Evolutionary conservation across 2,329 filamentous ascomycete genomes (phyloP), one percentile per base, ranked within the genome.

Genomic region (Fusarium avenaceum): DNA sequence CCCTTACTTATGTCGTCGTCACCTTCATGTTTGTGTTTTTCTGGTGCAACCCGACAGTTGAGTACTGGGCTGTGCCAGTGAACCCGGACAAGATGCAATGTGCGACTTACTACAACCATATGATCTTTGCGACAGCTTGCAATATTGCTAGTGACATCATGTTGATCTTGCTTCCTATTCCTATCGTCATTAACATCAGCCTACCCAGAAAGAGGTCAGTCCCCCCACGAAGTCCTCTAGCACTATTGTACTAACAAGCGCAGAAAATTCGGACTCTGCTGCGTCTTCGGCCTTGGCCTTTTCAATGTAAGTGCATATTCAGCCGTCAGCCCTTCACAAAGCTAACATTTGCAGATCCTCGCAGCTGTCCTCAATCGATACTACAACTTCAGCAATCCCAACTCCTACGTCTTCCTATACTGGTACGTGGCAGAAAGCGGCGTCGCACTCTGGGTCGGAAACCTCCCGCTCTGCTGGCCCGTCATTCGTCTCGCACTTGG

Each of bases 401-500:
- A 87, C 72, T 85, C 84, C 4, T 78, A 80, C 15, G 76, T 84
- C 38, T 90, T 87, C 80, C 82, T 87, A 0, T 84, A 84, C 67
- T 90, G 87, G 87, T 88, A 88, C 66, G 82, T 87, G 10, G 82
- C 86, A 28, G 87, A 90, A 72, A 82, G 84, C 14, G 86, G 84
- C 44, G 87, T 87, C 0, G 86, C 87, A 7, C 80, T 90, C 40
- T 81, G 88, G 48, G 87, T 89, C 17, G 83, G 86, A 28, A 90
- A 90, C 62, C 79, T 90, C 7, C 87, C 87, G 0, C 84, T 89
- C 48, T 85, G 83, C 65, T 89, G 86, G 83, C 84, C 85, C 0
- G 78, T 89, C 20, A 79, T 88, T 30, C 82, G 85, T 43, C 80
- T 82, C 10, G 60, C 85, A 0, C 55, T 76, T 9, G 74, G 76